Evolutionary conservation across 169 alveolate species (phyloP).

Genomic region (Plasmodium fragile): DNA sequence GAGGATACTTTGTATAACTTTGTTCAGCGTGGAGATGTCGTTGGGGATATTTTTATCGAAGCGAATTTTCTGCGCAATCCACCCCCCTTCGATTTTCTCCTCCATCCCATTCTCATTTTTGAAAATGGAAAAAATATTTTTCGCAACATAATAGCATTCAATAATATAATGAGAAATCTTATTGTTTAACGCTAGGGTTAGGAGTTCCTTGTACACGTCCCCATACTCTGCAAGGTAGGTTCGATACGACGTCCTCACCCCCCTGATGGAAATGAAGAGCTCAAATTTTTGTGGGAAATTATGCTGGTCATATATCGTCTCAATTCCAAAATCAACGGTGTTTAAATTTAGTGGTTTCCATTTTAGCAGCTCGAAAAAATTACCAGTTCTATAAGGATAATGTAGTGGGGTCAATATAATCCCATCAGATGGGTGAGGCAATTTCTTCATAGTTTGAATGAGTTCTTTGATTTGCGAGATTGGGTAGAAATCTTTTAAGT

Average conservation of each 20-base stretch:
- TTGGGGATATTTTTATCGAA: constrained; percentile 89
- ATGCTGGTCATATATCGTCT: constrained; percentile 80
- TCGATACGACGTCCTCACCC: constrained; percentile 84
- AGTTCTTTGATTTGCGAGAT: constrained; percentile 87
- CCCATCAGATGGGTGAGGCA: constrained; percentile 96
- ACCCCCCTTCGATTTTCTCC: constrained; percentile 90
- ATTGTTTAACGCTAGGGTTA: constrained; percentile 81
- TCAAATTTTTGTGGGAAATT: constrained; percentile 80
- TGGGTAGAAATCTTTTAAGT: constrained; percentile 92
- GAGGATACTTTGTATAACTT: constrained; percentile 87
- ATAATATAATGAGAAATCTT: constrained; percentile 73
- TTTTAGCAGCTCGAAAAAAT: constrained; percentile 93
- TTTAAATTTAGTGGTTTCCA: constrained; percentile 97
- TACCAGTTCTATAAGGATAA: constrained; percentile 95
- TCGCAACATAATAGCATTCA: constrained; percentile 55
- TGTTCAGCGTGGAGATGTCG: constrained; percentile 83
- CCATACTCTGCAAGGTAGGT: constrained; percentile 91
- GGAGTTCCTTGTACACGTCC: constrained; percentile 84
- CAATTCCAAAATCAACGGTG: constrained; percentile 92
- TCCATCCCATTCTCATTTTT: constrained; percentile 86
- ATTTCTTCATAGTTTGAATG: constrained; percentile 86
- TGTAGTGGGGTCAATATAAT: constrained; percentile 94
- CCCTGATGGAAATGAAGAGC: constrained; percentile 81
- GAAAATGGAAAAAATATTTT: constrained; percentile 75
- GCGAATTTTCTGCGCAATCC: constrained; percentile 93